These are phyloP conservation scores for Crepidotus variabilis DNA, from an alignment of 768 basidiomycete genomes.

Conservation along the genomic window DNA sequence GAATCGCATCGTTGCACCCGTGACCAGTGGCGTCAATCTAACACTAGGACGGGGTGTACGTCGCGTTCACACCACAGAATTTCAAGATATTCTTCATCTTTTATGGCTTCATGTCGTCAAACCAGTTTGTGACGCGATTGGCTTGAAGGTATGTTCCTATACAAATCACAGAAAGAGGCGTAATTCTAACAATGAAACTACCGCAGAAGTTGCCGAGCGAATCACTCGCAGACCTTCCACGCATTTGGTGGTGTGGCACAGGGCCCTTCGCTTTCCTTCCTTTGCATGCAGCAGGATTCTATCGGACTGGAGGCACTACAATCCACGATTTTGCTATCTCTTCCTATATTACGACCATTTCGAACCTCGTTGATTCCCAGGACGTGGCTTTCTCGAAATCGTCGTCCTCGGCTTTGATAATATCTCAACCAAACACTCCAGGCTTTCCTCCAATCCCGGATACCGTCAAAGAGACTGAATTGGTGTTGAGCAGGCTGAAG, in stretches of 20 bases:
- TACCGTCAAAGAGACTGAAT: conserved; percentile 8
- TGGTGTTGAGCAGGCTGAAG: background rate
- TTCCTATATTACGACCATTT: conserved; percentile 15
- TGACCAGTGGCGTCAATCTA: background rate
- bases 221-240: too few relatives aligned
- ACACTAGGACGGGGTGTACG: background rate
- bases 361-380: conserved; percentile 4
- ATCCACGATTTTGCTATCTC: conserved; percentile 11
- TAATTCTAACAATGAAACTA: too few relatives aligned
- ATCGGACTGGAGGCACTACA: background rate
- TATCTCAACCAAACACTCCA: conserved; percentile 10
- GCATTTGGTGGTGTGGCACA: too few relatives aligned
- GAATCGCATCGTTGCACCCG: background rate
- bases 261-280: too few relatives aligned
- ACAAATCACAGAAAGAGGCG: background rate
- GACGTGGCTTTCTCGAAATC: background rate
- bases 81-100: background rate
- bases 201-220: too few relatives aligned
- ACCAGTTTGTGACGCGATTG: conserved; percentile 2
- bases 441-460: conserved; percentile 11
- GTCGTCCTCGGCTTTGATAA: conserved; percentile 3
- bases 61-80: background rate
- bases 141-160: background rate
- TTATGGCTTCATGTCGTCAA: conserved; percentile 3
- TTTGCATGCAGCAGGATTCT: background rate